Base-by-base conservation (phyloP, 257 asterid genomes). In the Cruciata laevipes region DNA sequence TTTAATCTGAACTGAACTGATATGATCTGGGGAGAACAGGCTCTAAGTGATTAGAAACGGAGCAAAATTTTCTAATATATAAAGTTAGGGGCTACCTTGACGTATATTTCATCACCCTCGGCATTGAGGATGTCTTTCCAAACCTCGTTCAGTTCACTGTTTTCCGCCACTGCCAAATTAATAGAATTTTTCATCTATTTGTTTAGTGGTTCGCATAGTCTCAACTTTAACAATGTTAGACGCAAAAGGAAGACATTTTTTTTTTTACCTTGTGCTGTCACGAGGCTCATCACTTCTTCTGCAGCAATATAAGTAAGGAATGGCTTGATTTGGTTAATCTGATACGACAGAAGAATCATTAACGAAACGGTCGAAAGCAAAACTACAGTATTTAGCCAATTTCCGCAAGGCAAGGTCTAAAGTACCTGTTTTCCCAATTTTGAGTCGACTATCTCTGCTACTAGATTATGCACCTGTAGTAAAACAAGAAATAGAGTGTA, bases 211-310 rank as follows among this genome's bases (percentile, higher is more conserved):
- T n/a, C 8, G 7, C 32, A n/a, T 31, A 59, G 23, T 60, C 13
- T 9, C 23, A 49, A 33, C 56, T 35, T 73, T 12, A 33, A 32
- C 37, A 51, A 27, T 59, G 31, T 38, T 21, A 16, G 0, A 49
- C 4, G 1, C 5, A 37, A 62, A 18, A 57, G 49, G 62, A 14
- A 40, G 31, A 73, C 25, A 3, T 49, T 23, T 74, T 0, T n/a
- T 49, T 23, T 74, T 0, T n/a, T 60, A 92, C 99, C 97, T 84
- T 94, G 97, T 78, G 96, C 99, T 71, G 97, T 90, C 51, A 94
- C 97, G 4, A 94, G 97, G 82, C 99, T 93, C 99, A 94, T 94
- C 72, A 90, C 81, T 90, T 94, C 93, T 83, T 87, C 99, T 10
- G 96, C 80, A 31, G 96, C 97, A 80, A 94, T 79, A 63, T 86